A percentile compares a stretch with the other conserved stretches of the same genome.
These are phyloP conservation scores for Knoxdaviesia capensis DNA, from an alignment of 2,329 filamentous ascomycete species.

Conservation along the genomic window DNA sequence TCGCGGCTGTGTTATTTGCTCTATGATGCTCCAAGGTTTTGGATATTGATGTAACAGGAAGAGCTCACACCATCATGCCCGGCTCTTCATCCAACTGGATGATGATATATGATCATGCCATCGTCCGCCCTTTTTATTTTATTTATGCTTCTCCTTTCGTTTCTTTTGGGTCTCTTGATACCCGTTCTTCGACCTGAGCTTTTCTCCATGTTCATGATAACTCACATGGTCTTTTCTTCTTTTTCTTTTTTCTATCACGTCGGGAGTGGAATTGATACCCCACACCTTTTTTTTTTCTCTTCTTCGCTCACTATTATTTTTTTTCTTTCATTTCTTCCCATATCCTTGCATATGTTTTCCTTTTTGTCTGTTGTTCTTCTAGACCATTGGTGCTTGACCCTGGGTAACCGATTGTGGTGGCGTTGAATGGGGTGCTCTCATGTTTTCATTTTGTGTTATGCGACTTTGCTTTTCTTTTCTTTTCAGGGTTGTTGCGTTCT, in stretches of 20 bases:
- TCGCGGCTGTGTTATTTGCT: neutral
- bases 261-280: neutral
- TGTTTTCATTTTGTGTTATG: neutral
- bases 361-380: constrained; percentile 1
- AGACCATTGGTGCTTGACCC: neutral
- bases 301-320: constrained; percentile 1
- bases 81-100: neutral
- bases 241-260: neutral
- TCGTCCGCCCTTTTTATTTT: neutral
- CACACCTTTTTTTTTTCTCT: neutral
- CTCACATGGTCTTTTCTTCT: neutral
- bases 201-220: no score
- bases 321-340: neutral
- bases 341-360: constrained; percentile 1
- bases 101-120: neutral
- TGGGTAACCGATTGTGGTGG: neutral
- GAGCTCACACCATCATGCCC: neutral
- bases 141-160: neutral
- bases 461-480: neutral
- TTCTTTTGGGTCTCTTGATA: neutral
- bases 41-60: neutral
- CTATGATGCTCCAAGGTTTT: neutral
- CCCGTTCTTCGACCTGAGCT: neutral
- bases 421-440: neutral
- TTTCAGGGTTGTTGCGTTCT: constrained; percentile 1